Conservation (phyloP, 108 stramenopile genomes). For the Licmophora abbreviata region DNA sequence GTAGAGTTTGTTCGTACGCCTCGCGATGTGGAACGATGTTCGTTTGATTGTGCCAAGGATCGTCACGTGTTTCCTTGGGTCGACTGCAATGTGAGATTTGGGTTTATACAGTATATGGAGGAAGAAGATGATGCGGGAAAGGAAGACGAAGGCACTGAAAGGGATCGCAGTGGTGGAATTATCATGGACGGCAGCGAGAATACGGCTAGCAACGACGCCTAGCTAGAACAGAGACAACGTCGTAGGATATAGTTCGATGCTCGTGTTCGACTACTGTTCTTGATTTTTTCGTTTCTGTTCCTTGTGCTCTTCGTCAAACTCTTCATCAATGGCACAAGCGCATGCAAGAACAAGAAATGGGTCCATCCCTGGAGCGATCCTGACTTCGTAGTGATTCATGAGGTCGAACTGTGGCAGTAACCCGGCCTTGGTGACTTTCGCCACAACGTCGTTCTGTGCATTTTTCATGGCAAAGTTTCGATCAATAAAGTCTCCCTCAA, state of each 20-base stretch:
- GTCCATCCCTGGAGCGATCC: conserved; percentile 71
- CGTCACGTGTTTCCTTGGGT: conserved; percentile 82
- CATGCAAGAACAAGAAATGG: conserved; percentile 63
- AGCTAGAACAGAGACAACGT: not conserved
- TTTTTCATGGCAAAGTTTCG: conserved; percentile 56
- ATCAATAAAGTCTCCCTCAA: conserved; percentile 74
- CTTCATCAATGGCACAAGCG: conserved; percentile 77
- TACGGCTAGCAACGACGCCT: not conserved
- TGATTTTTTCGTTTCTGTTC: conserved; percentile 29
- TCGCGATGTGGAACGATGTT: conserved; percentile 49
- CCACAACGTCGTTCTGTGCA: conserved; percentile 48
- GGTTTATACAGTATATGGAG: conserved; percentile 53
- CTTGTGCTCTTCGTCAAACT: conserved; percentile 74
- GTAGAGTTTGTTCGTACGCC: conserved; percentile 70
- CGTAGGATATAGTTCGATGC: not conserved
- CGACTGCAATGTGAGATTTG: conserved; percentile 82
- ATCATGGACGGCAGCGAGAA: not conserved
- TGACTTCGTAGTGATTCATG: conserved; percentile 74
- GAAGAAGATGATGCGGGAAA: not conserved
- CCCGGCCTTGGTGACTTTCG: conserved; percentile 49
- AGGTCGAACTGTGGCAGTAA: conserved; percentile 62
- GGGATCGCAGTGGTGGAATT: not conserved
- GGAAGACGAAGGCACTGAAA: conserved; percentile 4
- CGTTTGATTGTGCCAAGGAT: conserved; percentile 85
- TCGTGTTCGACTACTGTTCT: conserved; percentile 8